These are phyloP conservation scores for Mayamaea pseudoterrestris DNA, from an alignment of 108 stramenopile species.

Conservation along the genomic window DNA sequence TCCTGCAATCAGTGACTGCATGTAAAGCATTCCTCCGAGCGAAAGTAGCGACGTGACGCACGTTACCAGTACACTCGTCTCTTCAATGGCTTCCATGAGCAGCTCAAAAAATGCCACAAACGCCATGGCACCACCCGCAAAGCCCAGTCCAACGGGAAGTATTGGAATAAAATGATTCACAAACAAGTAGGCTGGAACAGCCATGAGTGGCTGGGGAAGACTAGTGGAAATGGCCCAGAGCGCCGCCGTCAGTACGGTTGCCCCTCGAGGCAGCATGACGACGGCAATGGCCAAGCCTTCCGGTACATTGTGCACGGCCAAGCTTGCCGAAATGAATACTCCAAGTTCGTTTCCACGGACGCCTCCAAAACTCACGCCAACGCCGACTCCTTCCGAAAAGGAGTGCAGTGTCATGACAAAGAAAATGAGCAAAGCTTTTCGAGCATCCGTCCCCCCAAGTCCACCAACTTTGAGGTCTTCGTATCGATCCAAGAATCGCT, in stretches of 20 bases:
- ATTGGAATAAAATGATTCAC: constrained; percentile 89
- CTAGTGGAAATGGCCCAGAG: constrained; percentile 91
- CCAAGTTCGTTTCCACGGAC: constrained; percentile 79
- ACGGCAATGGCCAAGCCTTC: constrained; percentile 98
- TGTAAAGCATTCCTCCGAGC: constrained; percentile 41
- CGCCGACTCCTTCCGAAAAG: constrained; percentile 95
- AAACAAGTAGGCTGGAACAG: constrained; percentile 94
- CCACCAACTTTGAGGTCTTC: constrained; percentile 86
- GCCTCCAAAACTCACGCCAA: constrained; percentile 92
- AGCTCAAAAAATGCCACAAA: constrained; percentile 96
- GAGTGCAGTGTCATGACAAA: constrained; percentile 98
- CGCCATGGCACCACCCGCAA: constrained; percentile 98
- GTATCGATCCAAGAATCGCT: constrained; percentile 67
- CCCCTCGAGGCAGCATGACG: constrained; percentile 82
- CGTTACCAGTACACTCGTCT: constrained; percentile 63
- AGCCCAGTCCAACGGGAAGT: constrained; percentile 93
- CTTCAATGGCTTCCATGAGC: constrained; percentile 86
- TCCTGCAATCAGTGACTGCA: not conserved
- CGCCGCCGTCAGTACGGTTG: constrained; percentile 74
- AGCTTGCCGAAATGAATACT: constrained; percentile 86
- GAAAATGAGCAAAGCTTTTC: constrained; percentile 85
- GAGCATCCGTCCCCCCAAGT: constrained; percentile 79
- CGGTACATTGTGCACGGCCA: constrained; percentile 98
- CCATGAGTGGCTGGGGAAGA: constrained; percentile 97
- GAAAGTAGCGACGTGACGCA: constrained; percentile 48